These are phyloP conservation scores for Phaeosphaeria sp. DNA, from an alignment of 2,329 filamentous ascomycete species.

Conservation along the genomic window DNA sequence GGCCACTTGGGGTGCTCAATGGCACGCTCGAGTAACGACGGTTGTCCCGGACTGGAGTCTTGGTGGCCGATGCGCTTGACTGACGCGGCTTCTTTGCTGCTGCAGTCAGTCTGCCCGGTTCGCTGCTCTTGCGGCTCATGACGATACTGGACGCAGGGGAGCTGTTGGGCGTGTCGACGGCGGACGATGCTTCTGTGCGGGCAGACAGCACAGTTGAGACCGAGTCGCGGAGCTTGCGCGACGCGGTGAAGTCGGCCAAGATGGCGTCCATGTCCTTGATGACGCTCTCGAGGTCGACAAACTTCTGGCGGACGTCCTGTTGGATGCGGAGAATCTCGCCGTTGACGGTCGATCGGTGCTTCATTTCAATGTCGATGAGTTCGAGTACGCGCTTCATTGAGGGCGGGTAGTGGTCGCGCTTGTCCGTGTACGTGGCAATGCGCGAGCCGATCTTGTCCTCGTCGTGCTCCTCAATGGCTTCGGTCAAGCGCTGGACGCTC, in stretches of 20 bases:
- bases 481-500: conserved; percentile 80
- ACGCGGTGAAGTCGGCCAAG: conserved; percentile 71
- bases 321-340: conserved; percentile 90
- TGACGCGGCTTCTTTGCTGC: conserved; percentile 55
- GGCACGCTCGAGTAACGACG: conserved; percentile 59
- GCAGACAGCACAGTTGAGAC: conserved; percentile 85
- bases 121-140: conserved; percentile 59
- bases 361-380: conserved; percentile 95
- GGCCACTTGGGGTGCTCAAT: conserved; percentile 25
- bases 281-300: conserved; percentile 73
- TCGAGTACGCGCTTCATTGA: conserved; percentile 89
- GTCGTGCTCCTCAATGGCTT: conserved; percentile 76
- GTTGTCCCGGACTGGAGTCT: conserved; percentile 48
- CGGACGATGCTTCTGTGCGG: conserved; percentile 75
- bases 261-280: conserved; percentile 78
- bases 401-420: conserved; percentile 91
- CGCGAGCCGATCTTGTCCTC: conserved; percentile 69
- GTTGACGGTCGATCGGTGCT: conserved; percentile 93
- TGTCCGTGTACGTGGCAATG: conserved; percentile 91
- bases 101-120: conserved; percentile 54
- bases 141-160: conserved; percentile 73
- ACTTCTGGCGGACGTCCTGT: conserved; percentile 82
- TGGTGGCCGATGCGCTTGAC: conserved; percentile 53
- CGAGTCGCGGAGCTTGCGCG: conserved; percentile 85
- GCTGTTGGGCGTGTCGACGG: conserved; percentile 65